A percentile compares a stretch with the other conserved stretches of the same genome.
phyloP scores from a whole-genome alignment of 2,329 filamentous ascomycete genomes.

The Calonectria pauciramosa region DNA sequence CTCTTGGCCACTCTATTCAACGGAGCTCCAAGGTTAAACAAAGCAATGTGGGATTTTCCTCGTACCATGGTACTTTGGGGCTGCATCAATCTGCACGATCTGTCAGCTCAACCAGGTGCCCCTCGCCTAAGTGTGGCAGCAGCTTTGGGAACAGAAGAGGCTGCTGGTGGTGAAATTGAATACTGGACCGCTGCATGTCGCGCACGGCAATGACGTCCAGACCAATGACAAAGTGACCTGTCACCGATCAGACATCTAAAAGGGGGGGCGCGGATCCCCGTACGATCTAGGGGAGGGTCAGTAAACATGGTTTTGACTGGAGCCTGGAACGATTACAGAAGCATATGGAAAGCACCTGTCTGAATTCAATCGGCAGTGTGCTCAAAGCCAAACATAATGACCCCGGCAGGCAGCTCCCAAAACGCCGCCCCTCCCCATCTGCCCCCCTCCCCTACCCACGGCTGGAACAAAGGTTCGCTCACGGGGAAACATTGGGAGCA shows the following conservation, averaged over 20 bases:
- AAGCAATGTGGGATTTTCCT: constrained; percentile 10
- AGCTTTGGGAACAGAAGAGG: not conserved
- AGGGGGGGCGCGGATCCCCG: constrained; percentile 16
- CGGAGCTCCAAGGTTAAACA: not conserved
- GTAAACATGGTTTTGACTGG: constrained; percentile 24
- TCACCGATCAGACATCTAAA: constrained; percentile 15
- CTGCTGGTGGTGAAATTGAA: not conserved
- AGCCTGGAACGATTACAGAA: constrained; percentile 21
- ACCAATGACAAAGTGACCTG: not conserved
- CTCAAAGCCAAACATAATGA: constrained; percentile 26
- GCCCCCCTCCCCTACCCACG: constrained; percentile 24
- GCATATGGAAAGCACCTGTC: constrained; percentile 26
- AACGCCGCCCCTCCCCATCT: constrained; percentile 14
- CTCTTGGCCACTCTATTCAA: constrained; percentile 3
- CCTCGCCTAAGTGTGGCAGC: not conserved
- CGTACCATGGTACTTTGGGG: not conserved
- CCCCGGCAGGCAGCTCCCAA: constrained; percentile 28
- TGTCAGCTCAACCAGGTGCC: not conserved
- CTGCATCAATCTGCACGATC: not conserved
- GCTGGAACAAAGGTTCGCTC: constrained; percentile 36
- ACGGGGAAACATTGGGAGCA: constrained; percentile 38
- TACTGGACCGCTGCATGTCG: not conserved
- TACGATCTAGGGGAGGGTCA: constrained; percentile 22
- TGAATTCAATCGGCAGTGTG: constrained; percentile 29
- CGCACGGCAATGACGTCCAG: constrained; percentile 14